Evolutionary conservation across 1,284 basidiomycete genomes (phyloP).

Genomic region (Cronartium ribicola): DNA sequence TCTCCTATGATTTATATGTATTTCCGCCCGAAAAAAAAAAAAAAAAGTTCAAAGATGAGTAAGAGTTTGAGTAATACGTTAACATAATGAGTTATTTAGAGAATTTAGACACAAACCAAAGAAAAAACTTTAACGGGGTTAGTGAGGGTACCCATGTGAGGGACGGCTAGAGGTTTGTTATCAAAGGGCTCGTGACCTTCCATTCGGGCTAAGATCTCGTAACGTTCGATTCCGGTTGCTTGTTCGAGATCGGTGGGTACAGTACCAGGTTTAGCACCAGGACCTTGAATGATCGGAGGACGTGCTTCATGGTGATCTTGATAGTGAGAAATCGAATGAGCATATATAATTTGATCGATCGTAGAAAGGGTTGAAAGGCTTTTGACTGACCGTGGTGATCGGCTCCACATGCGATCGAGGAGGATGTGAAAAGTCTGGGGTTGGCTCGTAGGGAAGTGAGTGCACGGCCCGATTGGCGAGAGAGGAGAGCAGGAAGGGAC

Average conservation of each 20-base stretch:
- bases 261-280: constrained; percentile 68
- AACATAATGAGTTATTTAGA: not conserved
- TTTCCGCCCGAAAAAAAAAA: not conserved
- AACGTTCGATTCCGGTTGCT: constrained; percentile 92
- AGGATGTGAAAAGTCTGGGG: not conserved
- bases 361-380: not conserved
- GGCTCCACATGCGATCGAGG: constrained; percentile 2
- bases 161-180: constrained; percentile 75
- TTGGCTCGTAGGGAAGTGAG: not conserved
- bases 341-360: not conserved
- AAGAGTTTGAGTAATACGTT: not conserved
- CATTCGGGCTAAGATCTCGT: constrained; percentile 82
- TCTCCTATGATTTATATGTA: constrained; percentile 58
- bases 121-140: constrained; percentile 85
- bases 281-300: constrained; percentile 68
- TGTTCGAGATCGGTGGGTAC: constrained; percentile 81
- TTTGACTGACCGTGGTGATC: constrained; percentile 2
- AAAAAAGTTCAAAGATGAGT: no score
- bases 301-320: constrained; percentile 45
- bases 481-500: not conserved
- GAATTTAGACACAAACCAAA: constrained; percentile 60
- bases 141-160: constrained; percentile 77
- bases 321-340: not conserved
- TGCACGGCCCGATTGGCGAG: not conserved
- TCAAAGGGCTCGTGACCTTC: constrained; percentile 90